These are phyloP conservation scores for Nigrospora sphaerica DNA, from an alignment of 2,329 filamentous ascomycete species.

Conservation along the genomic window DNA sequence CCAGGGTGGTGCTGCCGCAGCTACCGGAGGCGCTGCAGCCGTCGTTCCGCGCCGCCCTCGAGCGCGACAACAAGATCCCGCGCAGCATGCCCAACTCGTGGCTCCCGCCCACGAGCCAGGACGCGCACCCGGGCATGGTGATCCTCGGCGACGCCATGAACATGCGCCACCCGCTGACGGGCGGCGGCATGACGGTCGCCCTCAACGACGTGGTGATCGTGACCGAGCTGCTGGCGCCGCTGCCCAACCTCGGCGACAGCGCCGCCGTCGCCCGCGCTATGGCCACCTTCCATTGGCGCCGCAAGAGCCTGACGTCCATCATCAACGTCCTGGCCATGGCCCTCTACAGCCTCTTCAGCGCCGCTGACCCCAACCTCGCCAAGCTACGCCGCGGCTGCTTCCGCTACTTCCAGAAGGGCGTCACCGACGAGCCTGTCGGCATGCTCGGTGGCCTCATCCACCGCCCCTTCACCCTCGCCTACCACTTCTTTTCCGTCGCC, in stretches of 20 bases:
- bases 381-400: slow-evolving; percentile 88
- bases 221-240: slow-evolving; percentile 64
- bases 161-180: slow-evolving; percentile 98
- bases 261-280: slow-evolving; percentile 61
- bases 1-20: slow-evolving; percentile 69
- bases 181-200: slow-evolving; percentile 96
- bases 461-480: slow-evolving; percentile 70
- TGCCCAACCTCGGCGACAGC: slow-evolving; percentile 65
- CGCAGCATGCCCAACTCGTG: slow-evolving; percentile 92
- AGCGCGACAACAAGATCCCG: slow-evolving; percentile 64
- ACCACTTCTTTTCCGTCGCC: slow-evolving; percentile 93
- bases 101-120: slow-evolving; percentile 68
- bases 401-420: slow-evolving; percentile 74
- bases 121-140: slow-evolving; percentile 64
- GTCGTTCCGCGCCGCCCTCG: slow-evolving; percentile 68
- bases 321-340: slow-evolving; percentile 98
- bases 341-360: slow-evolving; percentile 85
- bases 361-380: slow-evolving; percentile 68
- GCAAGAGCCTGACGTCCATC: slow-evolving; percentile 75
- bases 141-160: slow-evolving; percentile 93
- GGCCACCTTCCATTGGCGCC: slow-evolving; percentile 73
- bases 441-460: slow-evolving; percentile 77
- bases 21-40: slow-evolving; percentile 68
- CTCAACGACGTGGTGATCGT: slow-evolving; percentile 87
- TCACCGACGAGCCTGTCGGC: slow-evolving; percentile 71